Evolutionary conservation across 768 basidiomycete species (phyloP), one percentile per base, ranked within the genome.

Genomic region (Suillus subalutaceus): DNA sequence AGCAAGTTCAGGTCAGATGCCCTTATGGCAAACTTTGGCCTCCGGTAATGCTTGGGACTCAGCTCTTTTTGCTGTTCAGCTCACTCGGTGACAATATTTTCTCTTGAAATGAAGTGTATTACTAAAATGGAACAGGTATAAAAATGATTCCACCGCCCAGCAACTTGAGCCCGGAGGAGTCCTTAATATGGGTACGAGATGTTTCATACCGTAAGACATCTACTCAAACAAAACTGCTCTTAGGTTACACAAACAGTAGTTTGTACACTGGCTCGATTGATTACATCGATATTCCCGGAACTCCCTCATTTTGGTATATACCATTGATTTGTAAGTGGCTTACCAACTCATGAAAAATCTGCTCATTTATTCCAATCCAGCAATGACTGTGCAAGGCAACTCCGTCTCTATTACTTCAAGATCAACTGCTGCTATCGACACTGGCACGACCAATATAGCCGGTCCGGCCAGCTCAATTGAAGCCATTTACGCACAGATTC

Each of bases 101-200:
- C 2, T 55, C 3, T 13, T 10, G 12, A 35, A n/a, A 3, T 23
- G 13, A 46, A 1, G 41, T 6, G 44, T 8, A 46, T 44, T n/a
- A 65, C 57, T 56, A 16, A 52, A 30, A 30, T 30, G 26, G 16
- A 4, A 6, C 64, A 87, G 85, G 63, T 85, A 79, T 70, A 69
- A 77, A 35, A 84, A 89, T 66, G 82, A 78, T 10, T 70, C 82
- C 5, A 68, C 67, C 8, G 80, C 82, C 1, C 65, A 77, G 44
- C 32, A 68, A 0, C 74, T 86, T 52, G 90, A 92, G 71, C 85
- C 85, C 40, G 93, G 93, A 74, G 93, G 93, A 5, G 79, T 87
- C 1, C 88, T 94, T 72, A 86, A 84, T 0, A 80, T 94, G 75
- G 92, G 92, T 84, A 72, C 46, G 80, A 72, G 37, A 43, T 44